Conservation (phyloP, 176 grass and related monocot genomes). For the Zea luxurians region DNA sequence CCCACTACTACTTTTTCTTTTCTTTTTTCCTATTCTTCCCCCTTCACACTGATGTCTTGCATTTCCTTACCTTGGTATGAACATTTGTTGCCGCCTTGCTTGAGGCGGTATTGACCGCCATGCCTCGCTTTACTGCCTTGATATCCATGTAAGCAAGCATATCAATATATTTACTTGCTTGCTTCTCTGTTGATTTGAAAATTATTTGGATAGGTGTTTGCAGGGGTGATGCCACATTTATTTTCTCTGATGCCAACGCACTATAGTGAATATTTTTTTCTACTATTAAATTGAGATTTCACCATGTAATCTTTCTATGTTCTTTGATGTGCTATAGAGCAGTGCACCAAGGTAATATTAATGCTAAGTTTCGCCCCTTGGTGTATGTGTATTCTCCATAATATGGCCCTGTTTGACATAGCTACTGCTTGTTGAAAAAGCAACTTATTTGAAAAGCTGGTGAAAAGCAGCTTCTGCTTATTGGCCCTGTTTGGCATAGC, state of each 20-base stretch:
- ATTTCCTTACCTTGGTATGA: not conserved
- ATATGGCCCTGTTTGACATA: no score
- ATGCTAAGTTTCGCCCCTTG: not conserved
- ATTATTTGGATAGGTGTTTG: not conserved
- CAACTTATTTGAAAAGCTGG: no score
- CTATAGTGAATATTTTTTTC: not conserved
- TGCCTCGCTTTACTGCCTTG: not conserved
- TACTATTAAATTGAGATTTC: not conserved
- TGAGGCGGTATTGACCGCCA: not conserved
- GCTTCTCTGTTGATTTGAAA: conserved; percentile 25
- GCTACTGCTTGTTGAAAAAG: no score
- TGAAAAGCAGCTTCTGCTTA: no score
- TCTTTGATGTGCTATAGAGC: not conserved
- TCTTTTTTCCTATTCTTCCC: not conserved
- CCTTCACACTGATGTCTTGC: not conserved
- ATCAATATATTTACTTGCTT: not conserved
- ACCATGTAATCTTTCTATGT: not conserved
- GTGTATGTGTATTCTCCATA: not conserved
- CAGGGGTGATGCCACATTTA: not conserved
- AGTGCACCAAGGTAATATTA: not conserved
- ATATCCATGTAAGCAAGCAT: not conserved
- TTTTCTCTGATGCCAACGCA: not conserved
- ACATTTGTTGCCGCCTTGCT: not conserved
- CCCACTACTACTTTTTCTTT: not conserved
- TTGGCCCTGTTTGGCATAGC: no score